These are phyloP conservation scores for Penicillium sp. DNA, from an alignment of 2,329 filamentous ascomycete genomes.

Conservation along the genomic window DNA sequence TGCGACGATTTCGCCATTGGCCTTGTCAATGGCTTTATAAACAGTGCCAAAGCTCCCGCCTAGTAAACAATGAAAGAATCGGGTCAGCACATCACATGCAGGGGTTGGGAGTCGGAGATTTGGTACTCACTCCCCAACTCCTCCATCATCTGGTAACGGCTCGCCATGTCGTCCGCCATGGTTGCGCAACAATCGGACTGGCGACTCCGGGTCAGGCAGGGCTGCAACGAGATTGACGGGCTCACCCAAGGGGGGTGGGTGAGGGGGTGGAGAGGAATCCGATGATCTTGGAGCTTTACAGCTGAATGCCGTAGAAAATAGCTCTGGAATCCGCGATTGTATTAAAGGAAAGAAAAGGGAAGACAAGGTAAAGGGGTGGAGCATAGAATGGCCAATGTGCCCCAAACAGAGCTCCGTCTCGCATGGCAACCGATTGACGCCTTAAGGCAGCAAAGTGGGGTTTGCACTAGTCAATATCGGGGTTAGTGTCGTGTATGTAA, in stretches of 20 bases:
- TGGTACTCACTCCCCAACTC: constrained; percentile 83
- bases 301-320: constrained; percentile 4
- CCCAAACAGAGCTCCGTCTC: constrained; percentile 28
- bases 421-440: constrained; percentile 22
- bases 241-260: constrained; percentile 18
- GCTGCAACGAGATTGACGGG: constrained; percentile 15
- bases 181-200: constrained; percentile 28
- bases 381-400: constrained; percentile 19
- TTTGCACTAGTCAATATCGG: constrained; percentile 2
- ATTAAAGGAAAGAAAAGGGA: constrained; percentile 10
- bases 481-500: constrained; percentile 19
- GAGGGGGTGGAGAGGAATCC: constrained; percentile 1
- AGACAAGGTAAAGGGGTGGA: constrained; percentile 27
- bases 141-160: constrained; percentile 91
- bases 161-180: constrained; percentile 65
- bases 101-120: background rate
- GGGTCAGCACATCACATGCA: constrained; percentile 20
- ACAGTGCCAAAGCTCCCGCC: constrained; percentile 96
- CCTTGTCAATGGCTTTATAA: constrained; percentile 92
- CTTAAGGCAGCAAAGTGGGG: constrained; percentile 15
- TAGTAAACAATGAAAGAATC: constrained; percentile 42
- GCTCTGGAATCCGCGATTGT: constrained; percentile 9
- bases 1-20: constrained; percentile 89
- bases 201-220: constrained; percentile 22
- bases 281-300: constrained; percentile 11